phyloP scores from a whole-genome alignment of 768 basidiomycete genomes.

The Lepiota venenata region DNA sequence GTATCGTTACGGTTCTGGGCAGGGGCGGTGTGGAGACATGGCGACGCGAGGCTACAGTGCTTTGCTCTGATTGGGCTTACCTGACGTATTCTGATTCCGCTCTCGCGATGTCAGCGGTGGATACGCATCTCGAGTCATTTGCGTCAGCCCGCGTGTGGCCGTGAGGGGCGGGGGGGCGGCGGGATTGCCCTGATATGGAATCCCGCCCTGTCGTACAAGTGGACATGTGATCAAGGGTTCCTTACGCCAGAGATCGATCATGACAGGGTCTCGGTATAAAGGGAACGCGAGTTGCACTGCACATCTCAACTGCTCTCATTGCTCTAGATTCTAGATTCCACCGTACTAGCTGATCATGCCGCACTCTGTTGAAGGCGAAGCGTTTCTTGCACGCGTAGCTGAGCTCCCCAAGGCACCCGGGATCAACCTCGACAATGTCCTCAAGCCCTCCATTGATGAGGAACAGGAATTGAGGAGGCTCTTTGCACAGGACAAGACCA shows the following conservation, averaged over 20 bases:
- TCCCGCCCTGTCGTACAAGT: neutral
- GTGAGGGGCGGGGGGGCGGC: neutral
- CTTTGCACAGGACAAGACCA: constrained; percentile 50
- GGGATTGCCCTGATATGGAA: neutral
- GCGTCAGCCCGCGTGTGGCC: neutral
- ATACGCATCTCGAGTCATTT: too few relatives aligned
- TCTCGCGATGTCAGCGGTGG: too few relatives aligned
- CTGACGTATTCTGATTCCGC: too few relatives aligned
- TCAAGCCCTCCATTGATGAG: constrained; percentile 55
- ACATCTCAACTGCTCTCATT: too few relatives aligned
- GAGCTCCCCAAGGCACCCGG: constrained; percentile 13
- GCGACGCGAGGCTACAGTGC: too few relatives aligned
- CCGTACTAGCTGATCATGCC: constrained; percentile 6
- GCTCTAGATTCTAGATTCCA: neutral
- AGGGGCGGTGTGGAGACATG: too few relatives aligned
- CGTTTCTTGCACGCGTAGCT: constrained; percentile 12
- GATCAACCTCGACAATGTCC: constrained; percentile 36
- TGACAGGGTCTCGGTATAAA: neutral
- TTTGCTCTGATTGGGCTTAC: too few relatives aligned
- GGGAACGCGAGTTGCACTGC: neutral
- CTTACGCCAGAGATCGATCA: neutral
- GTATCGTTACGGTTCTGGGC: too few relatives aligned
- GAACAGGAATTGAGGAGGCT: constrained; percentile 53
- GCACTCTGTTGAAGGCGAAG: constrained; percentile 13
- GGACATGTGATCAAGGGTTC: neutral